Evolutionary conservation across 2,329 filamentous ascomycete genomes (phyloP).

Genomic region (Zarea fungicola): DNA sequence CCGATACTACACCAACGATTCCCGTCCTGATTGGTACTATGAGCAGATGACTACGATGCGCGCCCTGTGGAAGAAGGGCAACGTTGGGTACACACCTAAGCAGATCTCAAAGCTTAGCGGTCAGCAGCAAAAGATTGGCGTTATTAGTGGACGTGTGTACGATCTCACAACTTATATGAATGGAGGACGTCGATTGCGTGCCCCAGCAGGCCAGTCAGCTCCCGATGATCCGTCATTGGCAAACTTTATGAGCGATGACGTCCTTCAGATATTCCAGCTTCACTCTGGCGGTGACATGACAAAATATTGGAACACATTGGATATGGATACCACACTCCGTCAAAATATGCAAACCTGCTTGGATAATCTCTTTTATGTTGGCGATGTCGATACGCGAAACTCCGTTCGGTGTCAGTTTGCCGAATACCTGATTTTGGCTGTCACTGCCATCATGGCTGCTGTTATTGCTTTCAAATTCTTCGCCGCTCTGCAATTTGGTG

Average conservation of each 20-base stretch:
- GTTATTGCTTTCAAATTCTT: constrained; percentile 96
- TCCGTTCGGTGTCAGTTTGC: constrained; percentile 82
- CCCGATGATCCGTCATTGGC: constrained; percentile 47
- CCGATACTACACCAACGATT: constrained; percentile 75
- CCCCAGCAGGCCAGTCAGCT: constrained; percentile 45
- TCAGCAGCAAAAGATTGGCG: constrained; percentile 65
- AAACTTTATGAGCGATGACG: constrained; percentile 74
- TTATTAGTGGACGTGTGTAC: constrained; percentile 75
- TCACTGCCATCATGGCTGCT: constrained; percentile 72
- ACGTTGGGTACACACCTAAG: constrained; percentile 73
- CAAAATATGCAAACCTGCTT: constrained; percentile 74
- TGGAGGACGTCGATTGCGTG: constrained; percentile 64
- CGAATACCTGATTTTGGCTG: constrained; percentile 79
- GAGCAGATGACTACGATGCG: constrained; percentile 80
- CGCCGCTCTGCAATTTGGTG: constrained; percentile 88
- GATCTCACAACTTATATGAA: constrained; percentile 80
- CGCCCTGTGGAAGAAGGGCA: constrained; percentile 77
- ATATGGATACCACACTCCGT: constrained; percentile 51
- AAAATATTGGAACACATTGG: constrained; percentile 72
- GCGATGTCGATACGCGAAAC: constrained; percentile 84
- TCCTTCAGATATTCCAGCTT: constrained; percentile 72
- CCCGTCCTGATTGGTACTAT: constrained; percentile 83
- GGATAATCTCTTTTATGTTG: constrained; percentile 92
- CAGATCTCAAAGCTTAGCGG: constrained; percentile 69
- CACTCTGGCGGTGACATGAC: constrained; percentile 75